A percentile compares a stretch with the other conserved stretches of the same genome.
These are phyloP conservation scores for Hyaloscypha hepaticicola DNA, from an alignment of 495 filamentous ascomycete species.

Conservation along the genomic window DNA sequence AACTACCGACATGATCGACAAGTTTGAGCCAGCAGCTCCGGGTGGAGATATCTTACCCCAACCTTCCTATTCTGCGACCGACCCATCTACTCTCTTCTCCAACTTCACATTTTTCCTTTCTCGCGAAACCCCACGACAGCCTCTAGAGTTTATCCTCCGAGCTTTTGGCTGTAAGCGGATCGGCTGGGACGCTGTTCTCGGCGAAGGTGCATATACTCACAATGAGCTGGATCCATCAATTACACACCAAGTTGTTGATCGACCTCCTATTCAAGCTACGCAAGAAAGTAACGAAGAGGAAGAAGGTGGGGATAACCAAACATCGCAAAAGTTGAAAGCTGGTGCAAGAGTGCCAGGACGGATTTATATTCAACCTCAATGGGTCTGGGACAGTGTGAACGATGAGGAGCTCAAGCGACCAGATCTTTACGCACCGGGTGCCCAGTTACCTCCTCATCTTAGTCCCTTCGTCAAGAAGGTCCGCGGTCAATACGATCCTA, in stretches of 20 bases:
- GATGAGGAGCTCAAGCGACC: conserved; percentile 81
- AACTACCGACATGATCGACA: conserved; percentile 72
- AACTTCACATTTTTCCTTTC: conserved; percentile 91
- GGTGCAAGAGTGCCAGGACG: conserved; percentile 77
- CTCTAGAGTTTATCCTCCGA: conserved; percentile 90
- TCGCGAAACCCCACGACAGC: conserved; percentile 85
- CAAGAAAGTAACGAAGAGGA: conserved; percentile 59
- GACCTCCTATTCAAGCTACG: conserved; percentile 71
- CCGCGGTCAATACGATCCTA: conserved; percentile 87
- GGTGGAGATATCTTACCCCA: conserved; percentile 87
- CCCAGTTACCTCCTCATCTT: conserved; percentile 85
- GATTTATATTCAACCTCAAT: conserved; percentile 93
- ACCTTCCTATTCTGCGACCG: conserved; percentile 59
- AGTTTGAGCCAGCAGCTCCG: conserved; percentile 73
- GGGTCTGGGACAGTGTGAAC: conserved; percentile 97
- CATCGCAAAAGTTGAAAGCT: conserved; percentile 48
- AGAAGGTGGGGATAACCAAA: conserved; percentile 58
- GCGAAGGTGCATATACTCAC: conserved; percentile 88
- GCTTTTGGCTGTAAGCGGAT: conserved; percentile 95
- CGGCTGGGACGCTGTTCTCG: conserved; percentile 86
- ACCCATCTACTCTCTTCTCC: conserved; percentile 70
- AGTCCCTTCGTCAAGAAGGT: conserved; percentile 92
- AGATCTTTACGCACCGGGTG: conserved; percentile 87
- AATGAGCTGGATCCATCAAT: conserved; percentile 83
- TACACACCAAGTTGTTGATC: conserved; percentile 94